Percentiles rank a stretch among this genome's conserved stretches.
phyloP scores from a whole-genome alignment of 108 stramenopile species.

The Poteriospumella lacustris region DNA sequence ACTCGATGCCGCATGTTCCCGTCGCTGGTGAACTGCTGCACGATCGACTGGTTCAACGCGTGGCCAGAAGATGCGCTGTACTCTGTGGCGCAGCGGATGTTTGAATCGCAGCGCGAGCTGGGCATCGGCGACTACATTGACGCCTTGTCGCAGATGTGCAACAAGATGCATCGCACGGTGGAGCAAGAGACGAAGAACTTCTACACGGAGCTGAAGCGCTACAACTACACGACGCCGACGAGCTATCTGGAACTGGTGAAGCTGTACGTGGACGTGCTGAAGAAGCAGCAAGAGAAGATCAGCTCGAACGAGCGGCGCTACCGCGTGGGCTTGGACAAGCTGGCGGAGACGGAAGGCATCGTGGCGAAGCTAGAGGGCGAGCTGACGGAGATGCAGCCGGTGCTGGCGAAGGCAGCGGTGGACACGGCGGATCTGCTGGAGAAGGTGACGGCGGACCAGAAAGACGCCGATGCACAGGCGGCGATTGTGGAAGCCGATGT shows the following conservation, averaged over 20 bases:
- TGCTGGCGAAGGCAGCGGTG: conserved; percentile 39
- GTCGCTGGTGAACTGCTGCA: conserved; percentile 53
- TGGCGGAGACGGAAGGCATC: conserved; percentile 48
- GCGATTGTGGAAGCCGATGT: conserved; percentile 51
- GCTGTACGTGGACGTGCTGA: conserved; percentile 53
- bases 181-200: conserved; percentile 41
- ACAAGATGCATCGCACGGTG: conserved; percentile 54
- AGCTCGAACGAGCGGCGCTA: conserved; percentile 45
- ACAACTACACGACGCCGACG: conserved; percentile 60
- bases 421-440: conserved; percentile 41
- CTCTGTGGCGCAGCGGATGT: conserved; percentile 61
- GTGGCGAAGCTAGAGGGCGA: conserved; percentile 43
- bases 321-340: conserved; percentile 51
- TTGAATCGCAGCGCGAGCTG: conserved; percentile 47
- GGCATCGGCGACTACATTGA: conserved; percentile 51
- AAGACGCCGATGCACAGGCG: conserved; percentile 50
- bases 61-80: conserved; percentile 70
- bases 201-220: conserved; percentile 43
- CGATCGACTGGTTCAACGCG: conserved; percentile 68
- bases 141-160: conserved; percentile 46
- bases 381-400: conserved; percentile 49
- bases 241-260: conserved; percentile 59
- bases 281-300: conserved; percentile 44
- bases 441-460: conserved; percentile 33
- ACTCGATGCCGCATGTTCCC: conserved; percentile 57